These are phyloP conservation scores for Erodium moschatum DNA, from an alignment of 441 rosid genomes.

Conservation along the genomic window DNA sequence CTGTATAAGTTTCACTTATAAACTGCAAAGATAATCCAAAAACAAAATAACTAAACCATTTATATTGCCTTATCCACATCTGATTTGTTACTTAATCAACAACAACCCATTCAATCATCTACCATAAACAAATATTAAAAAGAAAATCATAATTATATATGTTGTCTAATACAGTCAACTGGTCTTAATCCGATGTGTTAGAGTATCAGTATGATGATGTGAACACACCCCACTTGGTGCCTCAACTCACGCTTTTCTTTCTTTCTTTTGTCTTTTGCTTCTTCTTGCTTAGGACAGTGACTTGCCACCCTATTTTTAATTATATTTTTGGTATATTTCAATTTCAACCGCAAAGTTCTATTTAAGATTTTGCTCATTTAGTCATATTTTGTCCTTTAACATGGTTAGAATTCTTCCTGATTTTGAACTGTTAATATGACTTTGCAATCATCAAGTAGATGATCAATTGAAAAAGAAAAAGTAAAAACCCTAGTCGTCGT, in stretches of 20 bases:
- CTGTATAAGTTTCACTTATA: neutral
- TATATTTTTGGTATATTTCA: neutral
- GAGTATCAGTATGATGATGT: neutral
- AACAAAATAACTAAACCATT: neutral
- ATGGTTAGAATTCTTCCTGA: too few species aligned
- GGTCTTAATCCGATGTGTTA: neutral
- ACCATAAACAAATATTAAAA: neutral
- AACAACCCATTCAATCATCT: neutral
- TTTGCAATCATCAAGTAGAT: too few species aligned
- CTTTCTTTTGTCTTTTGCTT: neutral
- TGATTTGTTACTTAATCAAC: neutral
- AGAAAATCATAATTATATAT: neutral
- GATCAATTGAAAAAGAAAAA: too few species aligned
- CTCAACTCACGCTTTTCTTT: neutral
- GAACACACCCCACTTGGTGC: neutral
- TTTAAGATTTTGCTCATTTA: too few species aligned
- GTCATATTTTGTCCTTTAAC: too few species aligned
- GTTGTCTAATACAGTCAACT: neutral
- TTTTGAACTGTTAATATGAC: too few species aligned
- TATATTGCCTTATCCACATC: neutral
- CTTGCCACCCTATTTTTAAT: neutral
- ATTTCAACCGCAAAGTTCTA: too few species aligned
- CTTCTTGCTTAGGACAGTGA: neutral
- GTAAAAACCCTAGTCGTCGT: too few species aligned
- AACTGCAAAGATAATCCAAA: neutral